These are phyloP conservation scores for Plectranthus barbatus DNA, from an alignment of 257 asterid species.

Conservation along the genomic window DNA sequence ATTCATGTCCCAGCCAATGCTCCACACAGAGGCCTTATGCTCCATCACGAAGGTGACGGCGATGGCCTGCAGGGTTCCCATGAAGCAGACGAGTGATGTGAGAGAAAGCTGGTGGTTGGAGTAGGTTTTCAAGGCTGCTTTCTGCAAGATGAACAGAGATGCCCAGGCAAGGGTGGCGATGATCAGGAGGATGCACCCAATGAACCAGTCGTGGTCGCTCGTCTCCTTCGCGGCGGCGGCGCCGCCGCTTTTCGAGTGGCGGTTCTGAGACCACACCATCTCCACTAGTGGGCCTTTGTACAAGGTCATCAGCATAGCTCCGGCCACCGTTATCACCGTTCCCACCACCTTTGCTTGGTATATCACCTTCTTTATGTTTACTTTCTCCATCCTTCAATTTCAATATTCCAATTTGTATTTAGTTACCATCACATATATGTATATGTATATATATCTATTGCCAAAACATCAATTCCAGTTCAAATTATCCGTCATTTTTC, in stretches of 20 bases:
- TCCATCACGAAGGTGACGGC: constrained; percentile 73
- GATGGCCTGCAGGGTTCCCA: constrained; percentile 77
- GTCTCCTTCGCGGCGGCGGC: constrained; percentile 13
- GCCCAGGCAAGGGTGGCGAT: constrained; percentile 89
- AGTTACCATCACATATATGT: too few relatives aligned
- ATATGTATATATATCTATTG: too few relatives aligned
- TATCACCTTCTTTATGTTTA: constrained; percentile 54
- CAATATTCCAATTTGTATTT: neutral
- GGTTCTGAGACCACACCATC: constrained; percentile 48
- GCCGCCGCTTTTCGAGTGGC: constrained; percentile 7
- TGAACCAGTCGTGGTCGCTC: constrained; percentile 64
- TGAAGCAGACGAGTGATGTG: constrained; percentile 49
- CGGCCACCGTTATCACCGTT: constrained; percentile 54
- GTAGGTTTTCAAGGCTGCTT: constrained; percentile 41
- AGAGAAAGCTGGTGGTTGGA: constrained; percentile 64
- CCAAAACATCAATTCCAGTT: too few relatives aligned
- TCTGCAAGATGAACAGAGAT: constrained; percentile 62
- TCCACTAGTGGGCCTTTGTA: constrained; percentile 71
- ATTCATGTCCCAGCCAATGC: constrained; percentile 77
- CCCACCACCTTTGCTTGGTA: constrained; percentile 76
- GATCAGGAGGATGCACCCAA: constrained; percentile 69
- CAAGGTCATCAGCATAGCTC: constrained; percentile 80
- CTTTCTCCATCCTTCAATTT: constrained; percentile 73
- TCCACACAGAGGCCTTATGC: constrained; percentile 50
- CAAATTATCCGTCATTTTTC: too few relatives aligned